Conservation (phyloP, 2,329 filamentous ascomycete species). For the Colletotrichum echinochloae region DNA sequence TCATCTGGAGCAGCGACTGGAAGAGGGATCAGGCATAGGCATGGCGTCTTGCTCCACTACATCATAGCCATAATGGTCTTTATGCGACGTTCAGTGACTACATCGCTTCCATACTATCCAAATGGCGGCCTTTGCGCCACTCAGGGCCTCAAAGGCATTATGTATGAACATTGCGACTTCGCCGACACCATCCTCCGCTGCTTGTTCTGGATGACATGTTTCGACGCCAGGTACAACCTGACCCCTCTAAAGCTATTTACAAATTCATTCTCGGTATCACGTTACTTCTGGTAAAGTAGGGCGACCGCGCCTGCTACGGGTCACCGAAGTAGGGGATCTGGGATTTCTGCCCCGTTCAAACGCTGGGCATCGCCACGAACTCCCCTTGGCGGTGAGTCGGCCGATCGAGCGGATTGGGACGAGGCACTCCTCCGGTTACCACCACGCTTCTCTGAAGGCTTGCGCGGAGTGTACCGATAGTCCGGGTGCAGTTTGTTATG, state of each 20-base stretch:
- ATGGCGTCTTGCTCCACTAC: not conserved
- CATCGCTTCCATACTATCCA: not conserved
- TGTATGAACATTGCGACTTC: conserved; percentile 1
- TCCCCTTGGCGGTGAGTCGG: not conserved
- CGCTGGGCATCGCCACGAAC: not conserved
- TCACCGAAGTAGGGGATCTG: not conserved
- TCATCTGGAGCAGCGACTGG: conserved; percentile 78
- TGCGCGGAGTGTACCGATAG: conserved; percentile 56
- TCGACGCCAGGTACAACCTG: not conserved
- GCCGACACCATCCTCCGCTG: not conserved
- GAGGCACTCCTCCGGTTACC: conserved; percentile 19
- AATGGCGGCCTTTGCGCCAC: not conserved
- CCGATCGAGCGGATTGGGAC: not conserved
- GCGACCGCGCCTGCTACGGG: not conserved
- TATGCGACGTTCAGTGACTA: not conserved
- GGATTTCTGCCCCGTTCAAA: not conserved
- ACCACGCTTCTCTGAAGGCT: conserved; percentile 44
- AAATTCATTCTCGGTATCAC: not conserved
- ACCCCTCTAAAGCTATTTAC: not conserved
- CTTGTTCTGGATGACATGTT: not conserved
- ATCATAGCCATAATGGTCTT: not conserved
- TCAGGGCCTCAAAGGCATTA: not conserved
- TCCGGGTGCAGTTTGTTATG: conserved; percentile 50
- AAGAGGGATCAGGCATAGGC: conserved; percentile 46
- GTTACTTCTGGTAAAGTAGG: not conserved